Base-by-base conservation (phyloP, 495 filamentous ascomycete genomes). In the Hapsidospora chrysogenum region DNA sequence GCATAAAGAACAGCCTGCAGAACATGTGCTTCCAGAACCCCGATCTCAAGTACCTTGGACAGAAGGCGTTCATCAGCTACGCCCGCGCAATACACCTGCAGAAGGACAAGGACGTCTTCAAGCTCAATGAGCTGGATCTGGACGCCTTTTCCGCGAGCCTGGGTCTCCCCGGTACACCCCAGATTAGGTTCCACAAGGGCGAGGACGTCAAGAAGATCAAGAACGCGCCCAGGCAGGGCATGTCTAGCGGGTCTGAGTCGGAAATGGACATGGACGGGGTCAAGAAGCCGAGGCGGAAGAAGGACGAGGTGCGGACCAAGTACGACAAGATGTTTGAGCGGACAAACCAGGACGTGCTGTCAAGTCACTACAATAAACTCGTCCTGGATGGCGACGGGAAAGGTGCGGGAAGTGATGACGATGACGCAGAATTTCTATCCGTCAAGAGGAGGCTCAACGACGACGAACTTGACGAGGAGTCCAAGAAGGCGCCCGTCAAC, bases 301-400 rank as follows among this genome's bases (percentile, higher is more conserved):
- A 79, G 55, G 48, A 60, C 9, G 60, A 64, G 27, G 81, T 86
- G 4, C 68, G 83, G 29, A 96, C 89, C 16, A 94, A 89, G 54
- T 86, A 87, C 49, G 82, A 96, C 48, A 82, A 85, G 39, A 94
- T 95, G 85, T 92, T 94, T 46, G 87, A 94, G 59, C 64, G 89
- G 41, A 77, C 76, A 39, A 94, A 96, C 56, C 85, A 94, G 45
- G 83, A 92, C 41, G 76, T 99, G n/a, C 59, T 99, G 41, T 80
- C 89, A 27, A 75, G 75, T 26, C 92, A 95, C 56, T 96, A 94
- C 57, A 72, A 72, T 27, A 92, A 83, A 43, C 68, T 96, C 36
- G 68, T 95, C 43, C 73, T 69, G 37, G 73, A 80, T 29, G 76
- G 74, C 33, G 68, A 63, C 13, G n/a, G n/a, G n/a, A 44, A 58